Base-by-base conservation (phyloP, 2,329 filamentous ascomycete genomes). In the Epichloe sibirici region DNA sequence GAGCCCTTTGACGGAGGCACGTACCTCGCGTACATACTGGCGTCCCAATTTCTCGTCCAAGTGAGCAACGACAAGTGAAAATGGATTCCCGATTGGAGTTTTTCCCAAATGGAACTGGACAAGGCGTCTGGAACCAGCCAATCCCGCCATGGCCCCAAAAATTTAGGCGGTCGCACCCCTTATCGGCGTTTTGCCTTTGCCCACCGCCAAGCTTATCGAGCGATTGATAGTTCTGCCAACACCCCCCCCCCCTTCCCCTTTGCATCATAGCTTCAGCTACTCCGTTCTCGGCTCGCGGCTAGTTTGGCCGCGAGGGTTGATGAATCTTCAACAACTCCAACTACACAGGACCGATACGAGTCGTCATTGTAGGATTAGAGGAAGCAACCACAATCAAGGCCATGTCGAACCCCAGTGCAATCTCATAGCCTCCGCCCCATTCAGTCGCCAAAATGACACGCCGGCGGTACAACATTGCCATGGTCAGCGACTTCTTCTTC, bases 401-500 rank as follows among this genome's bases (percentile, higher is more conserved):
- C 40, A 51, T 51, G 49, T 51, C 49, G 31, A 4, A n/a, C 45
- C 31, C 7, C 34, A 48, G 45, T 23, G 45, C 49, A 45, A 28
- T 40, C 31, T 51, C 45, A 48, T 51, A 43, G 13, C n/a, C 51
- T 49, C 53, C 43, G 54, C 45, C 38, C 45, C 44, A 50, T 51
- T 53, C 39, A 53, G 52, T 57, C 59, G 57, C 62, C 67, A 69
- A 59, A 52, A 79, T 77, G 70, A 69, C 74, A 60, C 76, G 73
- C 60, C 74, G 74, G 57, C 79, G 77, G 35, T 85, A 83, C 69
- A 84, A 82, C 64, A 85, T 85, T 71, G 82, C 81, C 57, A 98
- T 98, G 93, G 88, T 96, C 68, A 90, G 91, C 79, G 93, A 98
- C 76, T 96, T 95, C 78, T 98, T 98, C 83, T 98, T 94, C 66